These are phyloP conservation scores for Trypanosoma theileri DNA, from an alignment of 208 protist species.

Conservation along the genomic window DNA sequence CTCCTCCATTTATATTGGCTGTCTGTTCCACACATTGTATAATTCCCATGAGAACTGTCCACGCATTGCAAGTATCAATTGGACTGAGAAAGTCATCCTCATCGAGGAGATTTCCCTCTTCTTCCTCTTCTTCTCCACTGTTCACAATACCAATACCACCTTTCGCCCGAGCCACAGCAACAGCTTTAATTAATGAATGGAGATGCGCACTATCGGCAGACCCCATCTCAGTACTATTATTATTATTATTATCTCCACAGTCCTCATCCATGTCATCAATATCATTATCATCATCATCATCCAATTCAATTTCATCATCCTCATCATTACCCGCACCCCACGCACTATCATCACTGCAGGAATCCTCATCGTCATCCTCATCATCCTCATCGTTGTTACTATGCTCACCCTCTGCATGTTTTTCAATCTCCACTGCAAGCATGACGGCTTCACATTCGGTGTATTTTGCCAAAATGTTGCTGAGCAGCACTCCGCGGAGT, in stretches of 20 bases:
- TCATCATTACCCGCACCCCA: constrained; percentile 38
- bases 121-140: not conserved
- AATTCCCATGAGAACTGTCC: constrained; percentile 42
- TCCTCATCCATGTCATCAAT: constrained; percentile 39
- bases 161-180: constrained; percentile 35
- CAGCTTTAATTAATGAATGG: constrained; percentile 41
- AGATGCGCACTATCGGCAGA: constrained; percentile 30
- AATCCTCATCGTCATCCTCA: constrained; percentile 27
- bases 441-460: constrained; percentile 36
- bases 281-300: constrained; percentile 5
- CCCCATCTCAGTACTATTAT: not conserved
- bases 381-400: constrained; percentile 2
- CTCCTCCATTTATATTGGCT: not conserved
- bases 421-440: constrained; percentile 33
- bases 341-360: constrained; percentile 34
- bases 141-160: not conserved
- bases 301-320: constrained; percentile 41
- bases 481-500: constrained; percentile 52
- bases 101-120: constrained; percentile 66
- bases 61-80: constrained; percentile 64
- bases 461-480: constrained; percentile 43
- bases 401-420: constrained; percentile 9
- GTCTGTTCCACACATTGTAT: constrained; percentile 25
- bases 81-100: constrained; percentile 74
- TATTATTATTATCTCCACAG: constrained; percentile 9